These are phyloP conservation scores for Suaeda aralocaspica DNA, from an alignment of 148 eudicot species.

Conservation along the genomic window DNA sequence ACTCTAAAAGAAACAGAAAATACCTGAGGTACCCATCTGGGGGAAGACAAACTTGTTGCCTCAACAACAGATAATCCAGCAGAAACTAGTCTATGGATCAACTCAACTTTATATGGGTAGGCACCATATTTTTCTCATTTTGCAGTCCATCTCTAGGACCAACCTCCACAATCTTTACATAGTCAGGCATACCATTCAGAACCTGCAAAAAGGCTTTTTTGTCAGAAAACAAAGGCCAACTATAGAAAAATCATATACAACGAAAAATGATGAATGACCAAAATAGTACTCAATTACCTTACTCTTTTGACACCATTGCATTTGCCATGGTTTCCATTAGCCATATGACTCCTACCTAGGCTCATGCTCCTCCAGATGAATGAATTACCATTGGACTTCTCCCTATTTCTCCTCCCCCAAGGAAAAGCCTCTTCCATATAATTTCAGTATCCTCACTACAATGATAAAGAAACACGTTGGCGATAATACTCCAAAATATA, in stretches of 20 bases:
- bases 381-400: conserved; percentile 29
- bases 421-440: conserved; percentile 44
- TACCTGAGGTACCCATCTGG: conserved; percentile 99
- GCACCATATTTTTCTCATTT: conserved; percentile 82
- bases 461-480: not conserved
- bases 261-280: not conserved
- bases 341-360: conserved; percentile 44
- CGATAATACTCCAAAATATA: not conserved
- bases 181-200: conserved; percentile 47
- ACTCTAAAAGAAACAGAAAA: not conserved
- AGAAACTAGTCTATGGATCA: conserved; percentile 75
- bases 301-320: conserved; percentile 30
- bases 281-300: conserved; percentile 41
- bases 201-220: conserved; percentile 36
- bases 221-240: not conserved
- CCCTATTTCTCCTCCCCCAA: conserved; percentile 44
- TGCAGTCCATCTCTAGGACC: conserved; percentile 98
- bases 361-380: conserved; percentile 43
- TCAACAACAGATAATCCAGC: conserved; percentile 90
- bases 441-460: conserved; percentile 70
- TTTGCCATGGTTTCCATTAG: conserved; percentile 40
- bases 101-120: conserved; percentile 66
- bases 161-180: conserved; percentile 94
- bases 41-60: conserved; percentile 96
- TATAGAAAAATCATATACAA: not conserved